Percentiles rank a stretch among this genome's conserved stretches.
phyloP scores from a whole-genome alignment of 495 filamentous ascomycete genomes.

The Usnea hakonensis region DNA sequence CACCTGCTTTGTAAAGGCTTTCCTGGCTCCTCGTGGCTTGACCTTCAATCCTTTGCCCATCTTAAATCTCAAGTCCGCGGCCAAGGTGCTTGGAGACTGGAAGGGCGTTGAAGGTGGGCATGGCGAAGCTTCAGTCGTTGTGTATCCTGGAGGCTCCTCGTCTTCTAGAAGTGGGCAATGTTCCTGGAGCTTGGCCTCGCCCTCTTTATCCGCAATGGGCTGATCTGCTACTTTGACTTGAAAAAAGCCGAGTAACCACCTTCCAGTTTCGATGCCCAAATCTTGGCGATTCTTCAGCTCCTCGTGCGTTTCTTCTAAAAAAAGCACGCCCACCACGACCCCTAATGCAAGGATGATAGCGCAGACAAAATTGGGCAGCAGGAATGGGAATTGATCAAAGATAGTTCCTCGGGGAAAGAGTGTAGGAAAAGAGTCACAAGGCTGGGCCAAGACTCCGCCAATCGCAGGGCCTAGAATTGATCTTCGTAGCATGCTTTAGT shows the following conservation, averaged over 20 bases:
- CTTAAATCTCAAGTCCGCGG: slow-evolving; percentile 7
- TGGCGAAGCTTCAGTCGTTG: slow-evolving; percentile 59
- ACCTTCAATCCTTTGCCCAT: not conserved
- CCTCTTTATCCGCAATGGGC: slow-evolving; percentile 26
- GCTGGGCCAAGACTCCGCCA: slow-evolving; percentile 81
- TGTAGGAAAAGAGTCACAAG: slow-evolving; percentile 71
- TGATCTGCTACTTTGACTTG: slow-evolving; percentile 25
- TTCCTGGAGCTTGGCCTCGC: slow-evolving; percentile 34
- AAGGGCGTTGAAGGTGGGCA: slow-evolving; percentile 53
- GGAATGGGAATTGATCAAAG: slow-evolving; percentile 79
- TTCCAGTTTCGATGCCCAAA: slow-evolving; percentile 65
- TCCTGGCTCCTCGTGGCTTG: slow-evolving; percentile 30
- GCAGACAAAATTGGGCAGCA: slow-evolving; percentile 91
- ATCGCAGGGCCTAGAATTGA: slow-evolving; percentile 85
- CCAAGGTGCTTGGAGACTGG: slow-evolving; percentile 36
- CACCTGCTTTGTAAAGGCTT: slow-evolving; percentile 73
- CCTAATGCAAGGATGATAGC: slow-evolving; percentile 68
- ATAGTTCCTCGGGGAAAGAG: slow-evolving; percentile 65
- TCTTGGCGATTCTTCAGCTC: slow-evolving; percentile 73
- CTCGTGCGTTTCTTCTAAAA: slow-evolving; percentile 90
- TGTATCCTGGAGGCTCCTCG: slow-evolving; percentile 56
- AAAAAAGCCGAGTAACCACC: slow-evolving; percentile 55
- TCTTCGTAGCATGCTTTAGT: slow-evolving; percentile 25
- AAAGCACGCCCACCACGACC: slow-evolving; percentile 75
- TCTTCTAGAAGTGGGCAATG: slow-evolving; percentile 44